phyloP scores from a whole-genome alignment of 1,139 yeast species.

The Zygoascus sp. region DNA sequence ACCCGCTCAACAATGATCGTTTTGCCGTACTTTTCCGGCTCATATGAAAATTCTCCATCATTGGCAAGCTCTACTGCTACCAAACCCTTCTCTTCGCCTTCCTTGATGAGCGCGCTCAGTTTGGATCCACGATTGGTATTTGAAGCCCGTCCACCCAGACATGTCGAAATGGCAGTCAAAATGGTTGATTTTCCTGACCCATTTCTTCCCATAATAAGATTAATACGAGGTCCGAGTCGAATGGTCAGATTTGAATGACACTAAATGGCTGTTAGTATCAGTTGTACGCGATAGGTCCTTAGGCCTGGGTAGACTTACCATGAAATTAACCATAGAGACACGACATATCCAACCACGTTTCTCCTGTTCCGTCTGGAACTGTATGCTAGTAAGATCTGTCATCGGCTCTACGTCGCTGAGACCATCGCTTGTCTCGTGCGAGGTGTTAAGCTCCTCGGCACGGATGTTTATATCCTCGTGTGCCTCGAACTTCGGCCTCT shows the following conservation, averaged over 20 bases:
- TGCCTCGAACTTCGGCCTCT: neutral
- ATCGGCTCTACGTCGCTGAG: neutral
- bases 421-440: neutral
- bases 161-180: conserved; percentile 83
- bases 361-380: conserved; percentile 8
- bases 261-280: conserved; percentile 34
- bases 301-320: conserved; percentile 2
- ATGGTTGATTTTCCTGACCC: conserved; percentile 97
- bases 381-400: conserved; percentile 1
- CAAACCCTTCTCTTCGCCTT: conserved; percentile 65
- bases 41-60: conserved; percentile 60
- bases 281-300: neutral
- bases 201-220: conserved; percentile 88
- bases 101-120: conserved; percentile 66
- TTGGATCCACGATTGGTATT: conserved; percentile 81
- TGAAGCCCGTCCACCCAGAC: conserved; percentile 92
- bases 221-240: conserved; percentile 75
- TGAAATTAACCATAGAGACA: conserved; percentile 12
- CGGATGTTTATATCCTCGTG: neutral
- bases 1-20: conserved; percentile 64
- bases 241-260: conserved; percentile 77
- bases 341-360: conserved; percentile 10
- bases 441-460: neutral
- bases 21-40: conserved; percentile 61
- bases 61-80: conserved; percentile 55